Base-by-base conservation (phyloP, 768 basidiomycete species). In the Leccinum boreale region DNA sequence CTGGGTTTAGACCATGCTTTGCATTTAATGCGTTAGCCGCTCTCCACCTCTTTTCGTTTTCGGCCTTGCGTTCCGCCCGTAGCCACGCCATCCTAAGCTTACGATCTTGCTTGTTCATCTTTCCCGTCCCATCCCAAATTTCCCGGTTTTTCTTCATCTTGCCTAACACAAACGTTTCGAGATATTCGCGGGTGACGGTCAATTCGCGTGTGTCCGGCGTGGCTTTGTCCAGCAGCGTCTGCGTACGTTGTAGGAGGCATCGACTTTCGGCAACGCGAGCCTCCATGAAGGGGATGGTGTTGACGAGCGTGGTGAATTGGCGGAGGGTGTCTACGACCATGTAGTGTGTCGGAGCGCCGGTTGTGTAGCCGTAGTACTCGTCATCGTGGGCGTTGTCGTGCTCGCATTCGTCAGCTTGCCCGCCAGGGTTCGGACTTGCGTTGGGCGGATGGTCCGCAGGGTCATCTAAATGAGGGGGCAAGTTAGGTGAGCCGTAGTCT, bases 81-180 rank as follows among this genome's bases (percentile, higher is more conserved):
- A 73, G 17, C 66, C 68, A 70, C 35, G 53, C 65, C 57, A 69
- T 62, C 47, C 71, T 55, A 4, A 58, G 10, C 46, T 72, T 72
- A 44, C 69, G 58, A 4, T 55, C 39, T 17, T 49, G 21, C 46
- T 66, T 71, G 17, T 53, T 45, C 67, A 74, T 60, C 50, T 4
- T 61, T 0, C 58, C 69, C 8, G 69, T 71, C n/a, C 72, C 71
- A 31, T 72, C 72, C 65, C 65, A 74, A 4, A 71, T 55, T n/a
- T 73, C 71, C 4, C 52, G 57, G 47, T 64, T 73, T n/a, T 61
- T 39, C 55, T 71, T 73, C 69, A 73, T 67, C 52, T 62, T 67
- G 45, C n/a, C 65, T n/a, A 72, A 21, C 12, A 69, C 35, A 44
- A 62, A 55, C 1, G 52, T 53, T 51, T 74, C 70, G 14, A 71